Conservation (phyloP, 2,329 filamentous ascomycete genomes). For the Pestalotiopsis sp. region DNA sequence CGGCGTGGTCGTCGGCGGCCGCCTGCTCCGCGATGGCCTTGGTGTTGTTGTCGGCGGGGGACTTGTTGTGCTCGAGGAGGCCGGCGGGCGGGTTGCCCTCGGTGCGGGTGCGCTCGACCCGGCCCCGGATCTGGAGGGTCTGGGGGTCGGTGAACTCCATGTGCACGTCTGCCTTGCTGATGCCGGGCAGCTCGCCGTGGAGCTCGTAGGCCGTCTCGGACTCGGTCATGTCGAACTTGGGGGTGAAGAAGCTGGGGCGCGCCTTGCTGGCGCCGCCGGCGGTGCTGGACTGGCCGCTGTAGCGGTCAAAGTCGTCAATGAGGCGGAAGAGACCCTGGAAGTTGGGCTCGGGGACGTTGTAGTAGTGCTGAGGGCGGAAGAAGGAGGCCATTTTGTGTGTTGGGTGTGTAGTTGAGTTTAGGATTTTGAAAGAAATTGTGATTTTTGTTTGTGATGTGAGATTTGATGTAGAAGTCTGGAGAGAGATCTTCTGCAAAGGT, state of each 20-base stretch:
- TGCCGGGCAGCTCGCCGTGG: slow-evolving; percentile 77
- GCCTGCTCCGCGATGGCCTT: slow-evolving; percentile 36
- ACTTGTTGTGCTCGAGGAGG: slow-evolving; percentile 44
- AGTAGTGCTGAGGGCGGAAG: slow-evolving; percentile 56
- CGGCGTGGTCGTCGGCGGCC: slow-evolving; percentile 14
- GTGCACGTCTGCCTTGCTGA: slow-evolving; percentile 72
- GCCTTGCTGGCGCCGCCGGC: slow-evolving; percentile 20
- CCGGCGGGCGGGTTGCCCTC: slow-evolving; percentile 54
- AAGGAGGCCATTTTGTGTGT: slow-evolving; percentile 54
- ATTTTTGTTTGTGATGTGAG: slow-evolving; percentile 5
- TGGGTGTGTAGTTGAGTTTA: slow-evolving; percentile 3
- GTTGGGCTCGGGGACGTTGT: slow-evolving; percentile 48
- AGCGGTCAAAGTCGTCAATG: slow-evolving; percentile 65
- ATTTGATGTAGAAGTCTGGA: slow-evolving; percentile 6
- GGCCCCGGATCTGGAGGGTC: slow-evolving; percentile 72
- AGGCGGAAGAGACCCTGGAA: slow-evolving; percentile 66
- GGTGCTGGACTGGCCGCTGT: slow-evolving; percentile 39
- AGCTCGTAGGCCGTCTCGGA: slow-evolving; percentile 71
- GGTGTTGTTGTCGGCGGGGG: slow-evolving; percentile 43
- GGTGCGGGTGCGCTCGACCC: slow-evolving; percentile 65
- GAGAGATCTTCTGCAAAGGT: not conserved
- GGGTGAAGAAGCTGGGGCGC: slow-evolving; percentile 62
- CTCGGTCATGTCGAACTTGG: slow-evolving; percentile 80
- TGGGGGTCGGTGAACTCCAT: slow-evolving; percentile 80
- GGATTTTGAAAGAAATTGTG: slow-evolving; percentile 13